Conservation (phyloP, 2,329 filamentous ascomycete genomes). For the Phoma herbarum region DNA sequence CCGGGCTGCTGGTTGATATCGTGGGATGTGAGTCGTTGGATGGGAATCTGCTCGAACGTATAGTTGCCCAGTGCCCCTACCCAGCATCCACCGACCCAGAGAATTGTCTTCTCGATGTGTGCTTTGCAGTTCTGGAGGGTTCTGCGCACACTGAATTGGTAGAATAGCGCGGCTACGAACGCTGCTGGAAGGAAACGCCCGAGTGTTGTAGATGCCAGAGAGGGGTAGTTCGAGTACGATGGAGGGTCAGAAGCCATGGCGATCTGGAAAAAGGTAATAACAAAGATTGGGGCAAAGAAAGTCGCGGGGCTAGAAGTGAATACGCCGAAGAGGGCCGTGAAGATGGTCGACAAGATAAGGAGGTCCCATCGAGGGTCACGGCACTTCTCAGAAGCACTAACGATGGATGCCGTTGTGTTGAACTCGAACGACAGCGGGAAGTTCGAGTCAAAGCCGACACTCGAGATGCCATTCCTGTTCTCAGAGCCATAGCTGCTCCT, state of each 20-base stretch:
- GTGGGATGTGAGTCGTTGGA: constrained; percentile 48
- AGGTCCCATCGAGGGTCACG: constrained; percentile 47
- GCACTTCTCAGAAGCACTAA: constrained; percentile 34
- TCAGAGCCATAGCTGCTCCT: constrained; percentile 33
- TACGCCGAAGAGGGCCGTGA: constrained; percentile 43
- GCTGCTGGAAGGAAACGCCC: constrained; percentile 48
- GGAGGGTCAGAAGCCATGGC: constrained; percentile 50
- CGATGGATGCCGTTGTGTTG: constrained; percentile 25
- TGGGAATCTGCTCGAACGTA: constrained; percentile 48
- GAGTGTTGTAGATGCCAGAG: constrained; percentile 43
- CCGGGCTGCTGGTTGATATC: constrained; percentile 51
- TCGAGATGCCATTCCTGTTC: constrained; percentile 43
- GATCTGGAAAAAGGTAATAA: constrained; percentile 47
- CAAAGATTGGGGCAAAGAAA: constrained; percentile 44
- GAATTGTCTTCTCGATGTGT: constrained; percentile 48
- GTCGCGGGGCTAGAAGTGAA: constrained; percentile 42
- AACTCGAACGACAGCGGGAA: constrained; percentile 50
- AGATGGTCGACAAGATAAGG: constrained; percentile 44
- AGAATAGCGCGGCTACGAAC: constrained; percentile 43
- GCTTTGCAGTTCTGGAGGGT: constrained; percentile 42
- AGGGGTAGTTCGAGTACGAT: constrained; percentile 39
- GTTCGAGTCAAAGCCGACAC: constrained; percentile 43
- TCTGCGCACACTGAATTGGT: constrained; percentile 38
- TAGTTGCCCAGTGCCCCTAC: constrained; percentile 46
- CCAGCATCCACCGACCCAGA: constrained; percentile 50